These are phyloP conservation scores for Penicillium sp. DNA, from an alignment of 2,329 filamentous ascomycete species.

Conservation along the genomic window DNA sequence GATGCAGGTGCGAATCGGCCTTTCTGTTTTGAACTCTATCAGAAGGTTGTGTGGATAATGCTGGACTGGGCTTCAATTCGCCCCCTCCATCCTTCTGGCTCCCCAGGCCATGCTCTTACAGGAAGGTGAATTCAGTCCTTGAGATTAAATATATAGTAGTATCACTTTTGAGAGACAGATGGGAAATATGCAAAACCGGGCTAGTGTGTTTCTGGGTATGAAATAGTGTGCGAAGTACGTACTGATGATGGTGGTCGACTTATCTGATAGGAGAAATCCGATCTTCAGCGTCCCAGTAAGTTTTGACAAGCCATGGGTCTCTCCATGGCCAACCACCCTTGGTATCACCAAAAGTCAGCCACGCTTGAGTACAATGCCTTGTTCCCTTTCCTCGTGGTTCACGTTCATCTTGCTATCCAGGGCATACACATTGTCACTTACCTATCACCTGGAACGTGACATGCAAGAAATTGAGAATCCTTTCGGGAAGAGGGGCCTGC, in stretches of 20 bases:
- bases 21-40: neutral
- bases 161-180: neutral
- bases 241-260: neutral
- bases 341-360: neutral
- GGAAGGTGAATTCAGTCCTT: neutral
- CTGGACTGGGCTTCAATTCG: neutral
- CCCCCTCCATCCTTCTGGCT: neutral
- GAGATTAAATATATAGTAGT: neutral
- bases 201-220: neutral
- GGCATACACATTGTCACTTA: neutral
- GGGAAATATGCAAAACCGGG: neutral
- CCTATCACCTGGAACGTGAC: neutral
- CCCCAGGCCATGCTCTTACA: conserved; percentile 1
- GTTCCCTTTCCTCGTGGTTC: neutral
- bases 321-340: neutral
- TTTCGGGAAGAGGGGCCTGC: neutral
- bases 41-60: neutral
- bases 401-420: neutral
- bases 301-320: neutral
- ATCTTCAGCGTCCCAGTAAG: neutral
- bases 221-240: neutral
- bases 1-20: neutral
- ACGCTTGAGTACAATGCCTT: neutral
- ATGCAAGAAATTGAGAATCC: neutral
- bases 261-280: neutral